Base-by-base conservation (phyloP, 768 basidiomycete species). In the Gymnopilus dilepis region DNA sequence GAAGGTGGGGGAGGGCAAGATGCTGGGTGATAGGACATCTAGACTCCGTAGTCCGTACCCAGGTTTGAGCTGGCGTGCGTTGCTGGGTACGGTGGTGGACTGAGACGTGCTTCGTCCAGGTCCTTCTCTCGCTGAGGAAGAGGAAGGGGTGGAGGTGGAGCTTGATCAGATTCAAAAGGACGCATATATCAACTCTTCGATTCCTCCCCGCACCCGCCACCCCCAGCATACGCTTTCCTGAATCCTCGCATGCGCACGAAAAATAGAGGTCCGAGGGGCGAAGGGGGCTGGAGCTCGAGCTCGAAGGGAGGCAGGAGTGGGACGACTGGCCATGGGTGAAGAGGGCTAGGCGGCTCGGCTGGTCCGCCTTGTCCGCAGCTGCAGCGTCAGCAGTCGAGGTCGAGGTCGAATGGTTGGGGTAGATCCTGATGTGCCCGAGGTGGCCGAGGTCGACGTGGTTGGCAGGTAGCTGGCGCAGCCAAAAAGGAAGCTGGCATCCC, bases 281-380 rank as follows among this genome's bases (percentile, higher is more conserved):
- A 72, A 5, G 71, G 71, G 6, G 71, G 72, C 34, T 73, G 72
- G 9, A 73, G 62, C 55, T 73, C n/a, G n/a, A n/a, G n/a, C n/a
- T n/a, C 72, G 53, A 73, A 72, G 17, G 72, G 72, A 7, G 72
- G 72, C 6, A 72, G 50, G 24, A 70, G 65, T 8, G 66, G 57
- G 19, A 51, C n/a, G 3, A 62, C 47, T 26, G 59, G 58, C 31
- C 41, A 28, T 31, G 33, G 17, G 28, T 50, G 15, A 42, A 13
- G 12, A 19, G 12, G 11, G 45, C 6, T 26, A 37, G 30, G 24
- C 24, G n/a, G 21, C 31, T 31, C n/a, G 15, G 28, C 28, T 37
- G 34, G 34, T 37, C 15, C 2, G 9, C 34, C 8, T 37, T 37
- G 34, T 37, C 34, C n/a, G n/a, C n/a, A n/a, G n/a, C n/a, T n/a